Evolutionary conservation across 2,329 filamentous ascomycete genomes (phyloP).

Genomic region (Colletotrichum sp.): DNA sequence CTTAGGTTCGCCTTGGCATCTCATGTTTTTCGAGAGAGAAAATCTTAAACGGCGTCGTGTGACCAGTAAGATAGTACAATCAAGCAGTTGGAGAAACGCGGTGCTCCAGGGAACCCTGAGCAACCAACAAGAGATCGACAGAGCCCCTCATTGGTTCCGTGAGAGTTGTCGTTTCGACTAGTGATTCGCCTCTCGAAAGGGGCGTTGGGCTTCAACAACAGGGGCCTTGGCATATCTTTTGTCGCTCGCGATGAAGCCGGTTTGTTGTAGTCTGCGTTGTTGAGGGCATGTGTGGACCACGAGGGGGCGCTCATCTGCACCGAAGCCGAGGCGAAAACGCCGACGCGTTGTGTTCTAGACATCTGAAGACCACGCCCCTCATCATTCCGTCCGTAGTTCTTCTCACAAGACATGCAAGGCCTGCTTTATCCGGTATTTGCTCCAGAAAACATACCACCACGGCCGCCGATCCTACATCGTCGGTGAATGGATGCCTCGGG

Average conservation of each 20-base stretch:
- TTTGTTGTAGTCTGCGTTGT: neutral
- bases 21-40: neutral
- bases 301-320: neutral
- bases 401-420: neutral
- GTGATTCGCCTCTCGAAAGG: neutral
- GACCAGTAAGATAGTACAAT: accelerated
- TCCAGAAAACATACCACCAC: neutral
- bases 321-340: neutral
- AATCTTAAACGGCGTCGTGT: neutral
- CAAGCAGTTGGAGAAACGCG: neutral
- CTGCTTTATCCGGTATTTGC: neutral
- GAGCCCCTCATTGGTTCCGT: neutral
- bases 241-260: neutral
- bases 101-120: neutral
- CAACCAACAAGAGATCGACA: neutral
- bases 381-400: neutral
- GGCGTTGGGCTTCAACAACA: neutral
- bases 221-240: neutral
- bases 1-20: neutral
- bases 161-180: neutral
- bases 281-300: neutral
- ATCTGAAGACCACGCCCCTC: neutral
- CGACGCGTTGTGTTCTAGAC: neutral
- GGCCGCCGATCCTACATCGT: neutral
- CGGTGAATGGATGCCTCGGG: neutral